phyloP scores from a whole-genome alignment of 1,139 yeast species.

The Saccharomyces hybrid region DNA sequence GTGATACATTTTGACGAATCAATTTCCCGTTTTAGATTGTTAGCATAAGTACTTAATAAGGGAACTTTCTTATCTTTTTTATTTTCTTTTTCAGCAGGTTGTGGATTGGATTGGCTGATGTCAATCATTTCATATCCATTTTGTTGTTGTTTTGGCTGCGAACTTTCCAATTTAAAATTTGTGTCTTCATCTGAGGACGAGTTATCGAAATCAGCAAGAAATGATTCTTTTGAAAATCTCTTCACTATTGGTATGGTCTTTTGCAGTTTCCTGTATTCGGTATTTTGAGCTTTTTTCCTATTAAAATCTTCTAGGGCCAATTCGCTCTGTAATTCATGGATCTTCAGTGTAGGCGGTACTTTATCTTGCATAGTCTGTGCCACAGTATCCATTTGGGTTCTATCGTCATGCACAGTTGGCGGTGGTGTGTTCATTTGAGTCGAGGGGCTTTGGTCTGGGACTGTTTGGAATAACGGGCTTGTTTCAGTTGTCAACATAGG shows the following conservation, averaged over 20 bases:
- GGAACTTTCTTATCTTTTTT: background rate
- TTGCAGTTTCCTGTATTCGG: slow-evolving; percentile 9
- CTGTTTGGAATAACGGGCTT: background rate
- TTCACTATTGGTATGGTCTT: slow-evolving; percentile 2
- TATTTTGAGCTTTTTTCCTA: slow-evolving; percentile 3
- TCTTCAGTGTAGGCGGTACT: slow-evolving; percentile 7
- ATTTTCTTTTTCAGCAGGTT: background rate
- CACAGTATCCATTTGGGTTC: background rate
- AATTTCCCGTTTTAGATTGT: slow-evolving; percentile 14
- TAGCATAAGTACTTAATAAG: slow-evolving; percentile 17
- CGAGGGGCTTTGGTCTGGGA: background rate
- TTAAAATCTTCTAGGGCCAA: slow-evolving; percentile 7
- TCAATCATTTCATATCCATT: background rate
- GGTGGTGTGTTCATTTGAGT: slow-evolving; percentile 3
- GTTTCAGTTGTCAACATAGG: background rate
- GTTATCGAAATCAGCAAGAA: slow-evolving; percentile 18
- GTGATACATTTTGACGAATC: slow-evolving; percentile 10
- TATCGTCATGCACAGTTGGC: background rate
- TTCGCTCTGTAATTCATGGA: slow-evolving; percentile 16
- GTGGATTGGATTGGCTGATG: background rate
- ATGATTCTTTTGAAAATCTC: slow-evolving; percentile 16
- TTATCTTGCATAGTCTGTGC: background rate
- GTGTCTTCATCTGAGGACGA: slow-evolving; percentile 4
- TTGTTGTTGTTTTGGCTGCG: background rate
- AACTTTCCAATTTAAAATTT: background rate